phyloP scores from a whole-genome alignment of 225 moss, liverwort and hornwort genomes.

The Asterella californica region DNA sequence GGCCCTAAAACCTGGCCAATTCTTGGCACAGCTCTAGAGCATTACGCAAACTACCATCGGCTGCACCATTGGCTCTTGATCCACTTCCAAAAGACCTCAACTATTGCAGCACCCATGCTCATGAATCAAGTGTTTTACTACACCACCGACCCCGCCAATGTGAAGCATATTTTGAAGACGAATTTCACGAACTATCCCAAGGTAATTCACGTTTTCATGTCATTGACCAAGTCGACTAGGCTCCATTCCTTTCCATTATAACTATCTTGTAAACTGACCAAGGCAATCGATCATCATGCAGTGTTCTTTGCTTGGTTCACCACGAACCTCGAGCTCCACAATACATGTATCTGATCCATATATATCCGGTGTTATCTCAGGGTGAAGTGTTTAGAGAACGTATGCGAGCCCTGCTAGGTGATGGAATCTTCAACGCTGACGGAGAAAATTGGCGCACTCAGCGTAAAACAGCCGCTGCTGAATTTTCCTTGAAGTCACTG shows the following conservation, averaged over 20 bases:
- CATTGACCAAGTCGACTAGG: not conserved
- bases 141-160: constrained; percentile 67
- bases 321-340: not conserved
- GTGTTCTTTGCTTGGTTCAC: not conserved
- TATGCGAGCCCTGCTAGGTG: constrained; percentile 55
- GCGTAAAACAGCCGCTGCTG: constrained; percentile 69
- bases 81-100: constrained; percentile 47
- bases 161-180: constrained; percentile 70
- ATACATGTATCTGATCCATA: not conserved
- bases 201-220: constrained; percentile 30
- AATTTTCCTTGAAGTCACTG: constrained; percentile 59
- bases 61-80: constrained; percentile 59
- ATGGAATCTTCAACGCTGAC: constrained; percentile 77
- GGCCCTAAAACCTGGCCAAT: constrained; percentile 42
- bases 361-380: constrained; percentile 35
- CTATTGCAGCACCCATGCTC: constrained; percentile 13
- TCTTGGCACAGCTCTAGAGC: constrained; percentile 54
- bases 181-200: constrained; percentile 84
- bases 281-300: not conserved
- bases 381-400: constrained; percentile 47
- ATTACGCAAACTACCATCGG: constrained; percentile 37
- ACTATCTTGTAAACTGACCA: not conserved
- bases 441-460: constrained; percentile 73
- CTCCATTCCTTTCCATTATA: not conserved
- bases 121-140: constrained; percentile 15